phyloP scores from a whole-genome alignment of 2,329 filamentous ascomycete species.

The Aspergillus pseudonomiae region DNA sequence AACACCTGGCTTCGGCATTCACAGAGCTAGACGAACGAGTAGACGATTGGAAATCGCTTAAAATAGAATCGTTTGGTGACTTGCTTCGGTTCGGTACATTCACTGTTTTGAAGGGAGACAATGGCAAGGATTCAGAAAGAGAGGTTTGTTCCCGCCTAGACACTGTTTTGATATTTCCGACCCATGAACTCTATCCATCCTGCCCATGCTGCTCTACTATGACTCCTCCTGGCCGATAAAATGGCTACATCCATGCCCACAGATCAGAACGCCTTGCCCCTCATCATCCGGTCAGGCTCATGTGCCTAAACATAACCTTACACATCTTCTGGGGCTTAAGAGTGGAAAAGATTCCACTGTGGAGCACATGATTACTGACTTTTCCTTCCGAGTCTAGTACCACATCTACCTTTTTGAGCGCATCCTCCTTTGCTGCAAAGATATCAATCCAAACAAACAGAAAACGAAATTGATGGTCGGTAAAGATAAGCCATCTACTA shows the following conservation, averaged over 20 bases:
- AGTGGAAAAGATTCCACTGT: neutral
- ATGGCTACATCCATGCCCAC: neutral
- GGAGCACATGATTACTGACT: constrained; percentile 20
- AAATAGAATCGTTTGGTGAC: constrained; percentile 87
- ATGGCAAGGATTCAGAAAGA: constrained; percentile 83
- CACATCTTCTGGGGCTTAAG: too few species aligned
- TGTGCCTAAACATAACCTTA: too few species aligned
- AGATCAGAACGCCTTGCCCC: neutral
- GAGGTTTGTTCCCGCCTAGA: constrained; percentile 62
- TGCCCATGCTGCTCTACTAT: too few species aligned
- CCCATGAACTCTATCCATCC: constrained; percentile 11
- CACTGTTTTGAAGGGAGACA: constrained; percentile 77
- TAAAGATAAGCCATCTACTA: constrained; percentile 72
- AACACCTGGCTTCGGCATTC: constrained; percentile 80
- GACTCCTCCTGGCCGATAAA: neutral
- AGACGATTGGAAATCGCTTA: constrained; percentile 96
- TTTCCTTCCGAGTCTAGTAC: constrained; percentile 62
- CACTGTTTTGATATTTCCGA: constrained; percentile 8
- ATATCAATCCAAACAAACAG: constrained; percentile 80
- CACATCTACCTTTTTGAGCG: constrained; percentile 97
- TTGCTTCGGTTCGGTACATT: constrained; percentile 87
- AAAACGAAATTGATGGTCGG: constrained; percentile 64
- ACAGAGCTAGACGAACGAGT: constrained; percentile 80
- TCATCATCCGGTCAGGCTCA: too few species aligned
- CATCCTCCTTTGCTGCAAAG: constrained; percentile 96